Evolutionary conservation across 495 filamentous ascomycete species (phyloP).

Genomic region (Talaromyces nanjingensis): DNA sequence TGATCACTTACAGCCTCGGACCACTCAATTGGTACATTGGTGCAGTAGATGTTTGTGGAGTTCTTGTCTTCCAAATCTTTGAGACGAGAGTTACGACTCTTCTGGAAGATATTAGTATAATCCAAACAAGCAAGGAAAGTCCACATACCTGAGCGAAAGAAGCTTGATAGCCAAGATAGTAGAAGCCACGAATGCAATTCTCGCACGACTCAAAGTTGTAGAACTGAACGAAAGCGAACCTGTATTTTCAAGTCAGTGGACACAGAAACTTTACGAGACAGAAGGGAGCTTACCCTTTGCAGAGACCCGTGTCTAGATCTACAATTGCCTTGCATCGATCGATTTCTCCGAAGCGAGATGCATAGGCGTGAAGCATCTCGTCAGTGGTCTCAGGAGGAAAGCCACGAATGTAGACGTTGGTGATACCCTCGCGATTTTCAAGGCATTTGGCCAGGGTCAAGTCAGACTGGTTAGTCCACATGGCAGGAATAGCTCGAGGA

Average conservation of each 20-base stretch:
- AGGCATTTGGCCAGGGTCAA: conserved; percentile 82
- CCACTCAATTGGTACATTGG: conserved; percentile 85
- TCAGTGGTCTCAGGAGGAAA: conserved; percentile 92
- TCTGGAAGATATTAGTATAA: conserved; percentile 42
- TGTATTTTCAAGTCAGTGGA: conserved; percentile 21
- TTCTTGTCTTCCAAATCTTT: conserved; percentile 79
- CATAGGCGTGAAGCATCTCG: conserved; percentile 75
- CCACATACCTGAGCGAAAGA: conserved; percentile 76
- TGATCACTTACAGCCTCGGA: conserved; percentile 66
- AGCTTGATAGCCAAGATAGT: conserved; percentile 88
- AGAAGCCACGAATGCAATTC: conserved; percentile 93
- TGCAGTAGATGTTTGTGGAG: conserved; percentile 95
- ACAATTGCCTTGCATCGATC: conserved; percentile 96
- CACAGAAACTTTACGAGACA: not conserved
- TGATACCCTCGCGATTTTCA: conserved; percentile 80
- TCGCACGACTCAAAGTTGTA: conserved; percentile 81
- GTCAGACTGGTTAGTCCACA: conserved; percentile 66
- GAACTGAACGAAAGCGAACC: conserved; percentile 96
- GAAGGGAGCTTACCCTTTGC: conserved; percentile 71
- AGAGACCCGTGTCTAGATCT: conserved; percentile 79
- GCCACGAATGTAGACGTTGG: conserved; percentile 95
- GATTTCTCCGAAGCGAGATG: conserved; percentile 79
- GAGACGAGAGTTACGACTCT: conserved; percentile 92
- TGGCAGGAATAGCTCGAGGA: conserved; percentile 81
- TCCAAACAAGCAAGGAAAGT: conserved; percentile 4